Evolutionary conservation across 2,329 filamentous ascomycete genomes (phyloP).

Genomic region (Paracoccidioides lutzii): DNA sequence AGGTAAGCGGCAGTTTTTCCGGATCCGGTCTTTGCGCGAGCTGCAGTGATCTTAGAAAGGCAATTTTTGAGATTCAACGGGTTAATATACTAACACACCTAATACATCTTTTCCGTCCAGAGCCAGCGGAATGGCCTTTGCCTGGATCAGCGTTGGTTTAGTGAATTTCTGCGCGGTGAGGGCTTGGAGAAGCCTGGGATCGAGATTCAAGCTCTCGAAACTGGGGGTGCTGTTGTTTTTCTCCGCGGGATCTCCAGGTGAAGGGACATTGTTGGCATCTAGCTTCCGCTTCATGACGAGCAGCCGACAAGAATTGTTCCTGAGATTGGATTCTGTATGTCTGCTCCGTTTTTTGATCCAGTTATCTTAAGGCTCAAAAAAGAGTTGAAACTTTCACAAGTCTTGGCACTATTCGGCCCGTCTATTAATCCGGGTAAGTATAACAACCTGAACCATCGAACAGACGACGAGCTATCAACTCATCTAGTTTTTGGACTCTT

Average conservation of each 20-base stretch:
- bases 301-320: background rate
- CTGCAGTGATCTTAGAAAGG: conserved; percentile 25
- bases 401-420: conserved; percentile 2
- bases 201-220: conserved; percentile 68
- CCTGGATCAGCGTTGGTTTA: conserved; percentile 78
- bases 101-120: conserved; percentile 81
- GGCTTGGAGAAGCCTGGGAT: conserved; percentile 73
- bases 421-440: conserved; percentile 2
- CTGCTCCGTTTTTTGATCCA: background rate
- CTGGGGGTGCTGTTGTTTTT: conserved; percentile 19
- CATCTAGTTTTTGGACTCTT: background rate
- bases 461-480: background rate
- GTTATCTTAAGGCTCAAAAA: background rate
- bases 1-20: conserved; percentile 97
- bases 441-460: background rate
- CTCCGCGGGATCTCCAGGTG: conserved; percentile 19
- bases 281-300: conserved; percentile 38
- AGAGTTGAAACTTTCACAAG: background rate
- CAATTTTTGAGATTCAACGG: background rate
- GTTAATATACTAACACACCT: conserved; percentile 24
- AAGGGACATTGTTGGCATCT: conserved; percentile 35
- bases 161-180: conserved; percentile 73
- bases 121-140: conserved; percentile 73
- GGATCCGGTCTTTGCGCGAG: conserved; percentile 86
- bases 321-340: background rate